Evolutionary conservation across 371 early-diverging fungal species (phyloP), one percentile per base, ranked within the genome.

Genomic region (Circinella minor): DNA sequence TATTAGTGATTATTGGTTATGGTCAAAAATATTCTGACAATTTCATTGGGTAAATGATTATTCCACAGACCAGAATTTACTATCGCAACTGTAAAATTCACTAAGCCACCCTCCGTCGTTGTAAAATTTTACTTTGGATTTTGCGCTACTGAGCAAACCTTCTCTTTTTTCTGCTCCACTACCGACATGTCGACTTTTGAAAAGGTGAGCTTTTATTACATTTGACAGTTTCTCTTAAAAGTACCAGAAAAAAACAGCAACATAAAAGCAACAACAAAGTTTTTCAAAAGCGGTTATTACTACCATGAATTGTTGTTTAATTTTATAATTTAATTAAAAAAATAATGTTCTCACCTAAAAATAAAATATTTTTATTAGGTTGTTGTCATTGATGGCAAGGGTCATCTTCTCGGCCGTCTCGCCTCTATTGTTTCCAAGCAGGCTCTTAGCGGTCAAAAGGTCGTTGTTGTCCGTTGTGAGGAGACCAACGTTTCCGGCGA

Each of bases 351-450:
- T 27, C 27, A 27, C 27, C 27, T 27, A 27, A 27, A 27, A 27
- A 27, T 27, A 54, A 47, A 47, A 51, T 27, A 63, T 47, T 3
- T 20, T 59, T 36, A 51, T 57, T 54, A 98, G 96, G 96, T 96
- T 85, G 87, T 99, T 87, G 94, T 99, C 83, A 96, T 99, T 87
- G 99, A 99, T 91, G 99, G 91, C 83, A 98, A 98, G 89, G 99
- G 95, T 77, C 99, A 99, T 88, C 91, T 99, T 71, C 89, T 97
- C 78, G 99, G 99, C 83, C 99, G 99, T 82, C 92, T 99, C 68
- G 97, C 99, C 74, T 93, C 99, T 71, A 94, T 95, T 77, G 93
- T 99, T 77, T 95, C 99, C 82, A 99, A 99, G 94, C 94, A 98
- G 88, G 89, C 97, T 75, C 92, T 99, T 71, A 93, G 93, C 83